Evolutionary conservation across 345 rosid genomes (phyloP).

Genomic region (Conringia planisiliqua): DNA sequence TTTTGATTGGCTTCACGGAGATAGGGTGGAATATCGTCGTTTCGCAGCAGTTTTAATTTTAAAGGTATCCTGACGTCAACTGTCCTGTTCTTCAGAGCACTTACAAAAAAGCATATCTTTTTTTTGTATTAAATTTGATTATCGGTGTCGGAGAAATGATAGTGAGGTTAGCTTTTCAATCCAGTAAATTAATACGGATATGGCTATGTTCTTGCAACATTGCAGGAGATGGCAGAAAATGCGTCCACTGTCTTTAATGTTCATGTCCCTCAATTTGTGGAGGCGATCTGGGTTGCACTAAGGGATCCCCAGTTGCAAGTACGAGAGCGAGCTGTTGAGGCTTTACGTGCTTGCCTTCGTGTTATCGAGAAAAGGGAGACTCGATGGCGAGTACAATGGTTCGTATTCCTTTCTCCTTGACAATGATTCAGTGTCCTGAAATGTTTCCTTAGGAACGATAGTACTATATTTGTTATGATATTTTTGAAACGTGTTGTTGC

Average conservation of each 20-base stretch:
- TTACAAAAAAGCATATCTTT: constrained; percentile 3
- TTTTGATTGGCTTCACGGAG: constrained; percentile 86
- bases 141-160: neutral
- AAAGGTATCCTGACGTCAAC: constrained; percentile 48
- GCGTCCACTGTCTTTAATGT: constrained; percentile 98
- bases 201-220: constrained; percentile 19
- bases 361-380: constrained; percentile 99
- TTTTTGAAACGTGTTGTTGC: neutral
- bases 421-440: constrained; percentile 1
- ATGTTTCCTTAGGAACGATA: neutral
- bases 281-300: constrained; percentile 97
- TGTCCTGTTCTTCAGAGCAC: neutral
- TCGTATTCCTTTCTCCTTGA: constrained; percentile 33
- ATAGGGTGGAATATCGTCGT: constrained; percentile 82
- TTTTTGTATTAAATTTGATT: neutral
- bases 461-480: constrained; percentile 3
- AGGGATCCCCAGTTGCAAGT: constrained; percentile 90
- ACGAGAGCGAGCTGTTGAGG: constrained; percentile 94
- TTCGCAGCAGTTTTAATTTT: constrained; percentile 89
- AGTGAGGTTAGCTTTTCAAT: neutral
- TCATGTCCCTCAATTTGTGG: constrained; percentile 93
- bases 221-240: constrained; percentile 98
- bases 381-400: constrained; percentile 99
- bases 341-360: constrained; percentile 97
- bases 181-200: constrained; percentile 6